phyloP scores from a whole-genome alignment of 192 early-diverging fungal genomes.

The Coemansia sp. region DNA sequence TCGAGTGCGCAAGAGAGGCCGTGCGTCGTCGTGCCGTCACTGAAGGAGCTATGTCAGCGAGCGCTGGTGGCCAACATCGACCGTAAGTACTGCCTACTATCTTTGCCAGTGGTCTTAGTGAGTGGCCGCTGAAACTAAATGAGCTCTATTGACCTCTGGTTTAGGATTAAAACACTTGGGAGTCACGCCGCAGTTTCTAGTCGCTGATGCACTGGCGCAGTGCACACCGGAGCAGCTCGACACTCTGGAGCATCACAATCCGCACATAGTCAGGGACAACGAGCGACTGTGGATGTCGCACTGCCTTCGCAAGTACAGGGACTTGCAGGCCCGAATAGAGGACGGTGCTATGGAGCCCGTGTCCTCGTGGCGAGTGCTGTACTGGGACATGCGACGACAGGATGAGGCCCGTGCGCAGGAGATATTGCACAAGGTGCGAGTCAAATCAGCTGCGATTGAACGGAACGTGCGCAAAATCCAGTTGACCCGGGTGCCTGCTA shows the following conservation, averaged over 20 bases:
- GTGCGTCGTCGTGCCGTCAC: conserved; percentile 14
- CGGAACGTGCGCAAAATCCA: conserved; percentile 29
- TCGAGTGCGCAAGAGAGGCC: neutral
- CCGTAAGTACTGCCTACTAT: conserved; percentile 11
- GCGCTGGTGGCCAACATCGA: conserved; percentile 26
- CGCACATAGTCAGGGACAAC: conserved; percentile 42
- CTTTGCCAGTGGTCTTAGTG: neutral
- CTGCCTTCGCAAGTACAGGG: conserved; percentile 19
- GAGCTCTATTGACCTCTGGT: neutral
- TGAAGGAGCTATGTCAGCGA: conserved; percentile 43
- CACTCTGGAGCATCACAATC: conserved; percentile 38
- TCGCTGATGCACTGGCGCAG: conserved; percentile 24
- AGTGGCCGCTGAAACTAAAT: neutral
- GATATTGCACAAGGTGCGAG: conserved; percentile 35
- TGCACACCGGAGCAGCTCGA: conserved; percentile 49
- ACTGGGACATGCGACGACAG: conserved; percentile 25
- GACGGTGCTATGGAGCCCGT: conserved; percentile 8
- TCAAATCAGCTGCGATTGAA: conserved; percentile 30
- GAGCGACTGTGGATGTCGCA: conserved; percentile 37
- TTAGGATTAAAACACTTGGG: conserved; percentile 32
- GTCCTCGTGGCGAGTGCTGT: conserved; percentile 34
- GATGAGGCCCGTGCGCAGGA: conserved; percentile 36
- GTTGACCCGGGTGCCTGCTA: neutral
- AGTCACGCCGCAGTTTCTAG: conserved; percentile 30
- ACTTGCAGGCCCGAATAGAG: conserved; percentile 11